Evolutionary conservation across 257 asterid genomes (phyloP).

Genomic region (Fraxinus pennsylvanica): DNA sequence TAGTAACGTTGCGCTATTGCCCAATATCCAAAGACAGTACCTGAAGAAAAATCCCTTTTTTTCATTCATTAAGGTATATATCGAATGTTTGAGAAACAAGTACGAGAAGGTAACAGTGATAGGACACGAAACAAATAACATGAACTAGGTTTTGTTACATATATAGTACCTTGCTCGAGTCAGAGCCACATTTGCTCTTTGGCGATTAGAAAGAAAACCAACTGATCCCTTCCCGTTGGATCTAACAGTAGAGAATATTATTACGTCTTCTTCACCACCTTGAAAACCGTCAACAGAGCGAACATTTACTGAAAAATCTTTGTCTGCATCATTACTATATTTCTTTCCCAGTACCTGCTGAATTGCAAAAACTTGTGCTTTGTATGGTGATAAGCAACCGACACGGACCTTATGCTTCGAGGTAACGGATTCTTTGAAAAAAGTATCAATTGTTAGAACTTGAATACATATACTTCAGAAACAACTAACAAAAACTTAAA

Average conservation of each 20-base stretch:
- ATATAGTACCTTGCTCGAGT: slow-evolving; percentile 69
- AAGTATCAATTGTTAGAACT: too few relatives aligned
- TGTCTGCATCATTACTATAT: slow-evolving; percentile 51
- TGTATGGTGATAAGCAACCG: slow-evolving; percentile 85
- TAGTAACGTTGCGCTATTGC: slow-evolving; percentile 53
- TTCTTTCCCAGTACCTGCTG: slow-evolving; percentile 46
- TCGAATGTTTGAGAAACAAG: too few relatives aligned
- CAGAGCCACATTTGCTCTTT: slow-evolving; percentile 66
- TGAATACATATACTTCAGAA: too few relatives aligned
- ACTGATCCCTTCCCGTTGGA: slow-evolving; percentile 62
- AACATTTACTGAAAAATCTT: slow-evolving; percentile 61
- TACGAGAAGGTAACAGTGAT: too few relatives aligned
- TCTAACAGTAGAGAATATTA: slow-evolving; percentile 69
- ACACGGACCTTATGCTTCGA: slow-evolving; percentile 50
- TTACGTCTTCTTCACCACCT: slow-evolving; percentile 86
- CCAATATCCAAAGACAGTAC: slow-evolving; percentile 71
- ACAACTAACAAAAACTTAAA: too few relatives aligned
- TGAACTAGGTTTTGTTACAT: too few relatives aligned
- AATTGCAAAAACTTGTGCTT: slow-evolving; percentile 69
- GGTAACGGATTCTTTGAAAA: slow-evolving; percentile 37
- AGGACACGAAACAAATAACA: too few relatives aligned
- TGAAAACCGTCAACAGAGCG: slow-evolving; percentile 82
- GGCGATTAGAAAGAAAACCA: slow-evolving; percentile 64
- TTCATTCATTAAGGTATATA: not conserved
- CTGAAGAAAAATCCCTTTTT: slow-evolving; percentile 28